Base-by-base conservation (phyloP, 345 rosid species). In the Combretum micranthum region DNA sequence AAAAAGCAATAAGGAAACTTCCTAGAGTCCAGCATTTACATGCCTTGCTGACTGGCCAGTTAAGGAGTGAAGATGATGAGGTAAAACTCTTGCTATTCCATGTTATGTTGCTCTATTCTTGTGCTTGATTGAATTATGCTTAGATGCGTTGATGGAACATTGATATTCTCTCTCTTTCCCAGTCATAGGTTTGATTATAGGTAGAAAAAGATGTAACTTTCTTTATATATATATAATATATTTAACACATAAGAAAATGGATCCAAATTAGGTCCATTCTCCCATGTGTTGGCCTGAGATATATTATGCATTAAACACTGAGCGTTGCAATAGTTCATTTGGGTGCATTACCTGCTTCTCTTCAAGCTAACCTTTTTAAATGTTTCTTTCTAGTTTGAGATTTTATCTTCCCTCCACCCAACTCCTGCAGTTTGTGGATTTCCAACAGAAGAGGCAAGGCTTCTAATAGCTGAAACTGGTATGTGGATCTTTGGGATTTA, bases 341-440 rank as follows among this genome's bases (percentile, higher is more conserved):
- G 20, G 26, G 42, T 25, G 46, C 17, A 20, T 11, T 8, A n/a
- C n/a, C 4, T 23, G 13, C 8, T 57, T 13, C 14, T 11, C 51
- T 67, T 21, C 37, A 55, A 15, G 21, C 20, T 64, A 17, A 12
- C 48, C 23, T 58, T 17, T 20, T 42, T 20, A 70, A 50, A 15
- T 50, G 53, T 63, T 22, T 58, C 51, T 57, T 18, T 67, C 49
- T 82, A 91, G 98, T 88, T 77, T 71, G 80, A 82, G 46, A 68
- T 86, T 56, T 64, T 91, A 76, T 77, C 81, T 68, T 79, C 81
- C 69, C 83, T 87, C 45, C 98, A 87, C 71, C 98, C 88, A 47
- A 87, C 81, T 57, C 95, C 96, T 64, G 92, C 94, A 71, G 96
- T 87, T 52, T 91, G 92, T 59, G 95, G 98, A 70, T 80, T 75